Conservation (phyloP, 371 early-diverging fungal genomes). For the Coemansia sp. region DNA sequence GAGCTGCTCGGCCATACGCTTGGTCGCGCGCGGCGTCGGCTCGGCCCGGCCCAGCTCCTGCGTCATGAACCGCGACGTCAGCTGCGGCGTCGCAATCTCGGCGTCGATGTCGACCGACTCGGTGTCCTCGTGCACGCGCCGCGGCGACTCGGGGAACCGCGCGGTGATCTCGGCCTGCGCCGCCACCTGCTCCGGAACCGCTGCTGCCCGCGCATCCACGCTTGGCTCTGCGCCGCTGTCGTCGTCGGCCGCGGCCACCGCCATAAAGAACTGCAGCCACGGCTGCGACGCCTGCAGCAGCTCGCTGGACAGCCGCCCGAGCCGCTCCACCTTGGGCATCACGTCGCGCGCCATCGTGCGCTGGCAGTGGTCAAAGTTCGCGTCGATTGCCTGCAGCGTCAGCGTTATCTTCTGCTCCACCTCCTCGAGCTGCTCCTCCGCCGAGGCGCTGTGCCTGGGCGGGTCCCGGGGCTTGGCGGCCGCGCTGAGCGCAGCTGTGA, state of each 20-base stretch:
- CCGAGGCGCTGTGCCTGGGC: constrained; percentile 3
- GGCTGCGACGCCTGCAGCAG: constrained; percentile 47
- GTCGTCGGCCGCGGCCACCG: constrained; percentile 37
- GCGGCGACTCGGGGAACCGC: constrained; percentile 13
- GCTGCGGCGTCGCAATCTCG: constrained; percentile 42
- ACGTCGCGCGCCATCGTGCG: constrained; percentile 49
- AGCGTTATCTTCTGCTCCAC: constrained; percentile 50
- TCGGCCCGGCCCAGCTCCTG: constrained; percentile 18
- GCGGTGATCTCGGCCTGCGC: constrained; percentile 35
- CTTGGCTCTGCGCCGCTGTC: background rate
- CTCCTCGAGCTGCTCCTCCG: constrained; percentile 48
- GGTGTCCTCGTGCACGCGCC: constrained; percentile 10
- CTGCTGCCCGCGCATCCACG: too few relatives aligned
- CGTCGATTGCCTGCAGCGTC: constrained; percentile 49
- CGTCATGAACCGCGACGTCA: constrained; percentile 49
- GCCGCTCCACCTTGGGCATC: constrained; percentile 46
- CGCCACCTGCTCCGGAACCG: constrained; percentile 2
- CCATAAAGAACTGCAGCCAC: constrained; percentile 51
- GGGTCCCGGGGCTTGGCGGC: constrained; percentile 9
- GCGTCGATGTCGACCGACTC: constrained; percentile 28
- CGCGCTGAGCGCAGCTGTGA: constrained; percentile 30
- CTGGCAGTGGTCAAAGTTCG: constrained; percentile 51
- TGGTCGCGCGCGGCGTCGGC: constrained; percentile 19
- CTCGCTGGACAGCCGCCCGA: constrained; percentile 44
- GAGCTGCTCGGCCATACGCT: constrained; percentile 41